Percentiles rank a stretch among this genome's conserved stretches.
phyloP scores from a whole-genome alignment of 768 basidiomycete species.

The Psilocybe cubensis region DNA sequence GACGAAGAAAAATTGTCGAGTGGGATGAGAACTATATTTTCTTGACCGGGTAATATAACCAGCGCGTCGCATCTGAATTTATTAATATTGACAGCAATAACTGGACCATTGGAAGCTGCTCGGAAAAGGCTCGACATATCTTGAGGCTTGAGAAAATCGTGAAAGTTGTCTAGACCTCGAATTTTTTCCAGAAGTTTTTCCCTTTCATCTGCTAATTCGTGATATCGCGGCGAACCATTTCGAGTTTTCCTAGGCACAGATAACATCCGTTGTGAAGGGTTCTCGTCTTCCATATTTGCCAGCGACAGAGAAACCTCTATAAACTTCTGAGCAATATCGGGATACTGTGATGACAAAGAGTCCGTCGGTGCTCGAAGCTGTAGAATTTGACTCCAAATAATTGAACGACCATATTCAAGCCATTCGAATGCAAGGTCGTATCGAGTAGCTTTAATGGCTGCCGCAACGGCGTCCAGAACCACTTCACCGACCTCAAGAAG shows the following conservation, averaged over 20 bases:
- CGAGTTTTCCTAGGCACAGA: background rate
- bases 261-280: background rate
- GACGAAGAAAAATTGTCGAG: conserved; percentile 14
- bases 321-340: conserved; percentile 5
- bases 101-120: conserved; percentile 12
- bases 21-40: conserved; percentile 9
- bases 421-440: conserved; percentile 9
- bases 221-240: conserved; percentile 4
- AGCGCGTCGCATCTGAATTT: conserved; percentile 24
- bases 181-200: conserved; percentile 17
- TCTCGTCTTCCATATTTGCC: background rate
- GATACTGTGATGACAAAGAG: background rate
- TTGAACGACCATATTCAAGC: conserved; percentile 18
- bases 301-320: conserved; percentile 1
- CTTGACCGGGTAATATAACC: conserved; percentile 7
- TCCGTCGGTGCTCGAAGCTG: conserved; percentile 10
- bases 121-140: conserved; percentile 1
- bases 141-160: conserved; percentile 19
- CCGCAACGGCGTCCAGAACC: conserved; percentile 8
- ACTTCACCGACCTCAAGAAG: conserved; percentile 8
- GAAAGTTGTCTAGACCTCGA: conserved; percentile 19
- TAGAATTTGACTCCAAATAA: conserved; percentile 17
- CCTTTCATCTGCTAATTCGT: conserved; percentile 19
- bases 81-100: conserved; percentile 19
- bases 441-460: background rate